Evolutionary conservation across 75 land plant genomes (phyloP).

Genomic region (Larix kaempferi): DNA sequence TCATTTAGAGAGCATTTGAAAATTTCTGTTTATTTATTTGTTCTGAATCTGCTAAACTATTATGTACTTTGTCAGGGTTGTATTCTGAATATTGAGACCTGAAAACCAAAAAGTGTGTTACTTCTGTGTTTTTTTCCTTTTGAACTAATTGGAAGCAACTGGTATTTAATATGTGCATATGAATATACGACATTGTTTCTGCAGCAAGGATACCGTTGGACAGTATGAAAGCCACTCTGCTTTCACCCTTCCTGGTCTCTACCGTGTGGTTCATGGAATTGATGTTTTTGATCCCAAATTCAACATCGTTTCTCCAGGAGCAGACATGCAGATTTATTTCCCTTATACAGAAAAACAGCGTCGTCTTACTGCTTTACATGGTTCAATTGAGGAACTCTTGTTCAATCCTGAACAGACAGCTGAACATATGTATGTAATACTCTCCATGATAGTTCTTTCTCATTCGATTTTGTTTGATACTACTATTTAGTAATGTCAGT

Average conservation of each 20-base stretch:
- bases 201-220: conserved; percentile 78
- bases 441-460: too few species aligned
- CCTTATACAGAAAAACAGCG: conserved; percentile 68
- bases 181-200: background rate
- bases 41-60: too few species aligned
- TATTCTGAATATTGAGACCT: too few species aligned
- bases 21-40: too few species aligned
- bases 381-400: conserved; percentile 70
- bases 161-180: too few species aligned
- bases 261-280: conserved; percentile 82
- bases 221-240: conserved; percentile 91
- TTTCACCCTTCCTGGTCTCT: conserved; percentile 85
- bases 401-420: conserved; percentile 58
- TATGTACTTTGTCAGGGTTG: too few species aligned
- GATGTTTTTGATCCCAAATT: conserved; percentile 96
- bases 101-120: too few species aligned
- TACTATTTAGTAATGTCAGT: too few species aligned
- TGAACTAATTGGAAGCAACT: too few species aligned
- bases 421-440: conserved; percentile 63
- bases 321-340: conserved; percentile 84
- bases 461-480: too few species aligned
- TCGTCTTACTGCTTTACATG: conserved; percentile 61
- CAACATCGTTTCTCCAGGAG: conserved; percentile 96
- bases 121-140: too few species aligned
- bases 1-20: too few species aligned